phyloP scores from a whole-genome alignment of 2,329 filamentous ascomycete species.

The Sporothrix protearum region DNA sequence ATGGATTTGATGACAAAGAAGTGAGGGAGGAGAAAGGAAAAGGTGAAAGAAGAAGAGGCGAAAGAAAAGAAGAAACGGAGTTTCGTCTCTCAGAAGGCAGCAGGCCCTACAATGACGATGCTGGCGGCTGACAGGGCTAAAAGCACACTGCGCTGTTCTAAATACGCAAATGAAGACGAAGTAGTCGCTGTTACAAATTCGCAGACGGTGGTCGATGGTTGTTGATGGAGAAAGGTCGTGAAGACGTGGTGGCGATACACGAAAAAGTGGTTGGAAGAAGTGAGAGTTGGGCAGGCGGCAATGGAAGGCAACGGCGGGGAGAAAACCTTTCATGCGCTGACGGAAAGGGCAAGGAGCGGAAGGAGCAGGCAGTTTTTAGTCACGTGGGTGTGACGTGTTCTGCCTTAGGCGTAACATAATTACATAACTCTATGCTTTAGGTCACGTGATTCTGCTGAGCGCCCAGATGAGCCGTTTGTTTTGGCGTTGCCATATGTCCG shows the following conservation, averaged over 20 bases:
- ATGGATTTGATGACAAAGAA: not conserved
- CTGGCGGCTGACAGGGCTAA: not conserved
- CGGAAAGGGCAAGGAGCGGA: not conserved
- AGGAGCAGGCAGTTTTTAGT: not conserved
- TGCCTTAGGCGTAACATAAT: not conserved
- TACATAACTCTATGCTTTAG: not conserved
- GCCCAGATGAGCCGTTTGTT: not conserved
- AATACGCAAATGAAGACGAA: not conserved
- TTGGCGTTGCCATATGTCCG: constrained; percentile 21
- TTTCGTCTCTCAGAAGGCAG: not conserved
- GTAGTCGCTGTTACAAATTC: not conserved
- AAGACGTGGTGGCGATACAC: not conserved
- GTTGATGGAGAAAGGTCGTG: not conserved
- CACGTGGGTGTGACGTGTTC: not conserved
- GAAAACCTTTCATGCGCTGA: not conserved
- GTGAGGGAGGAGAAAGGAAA: not conserved
- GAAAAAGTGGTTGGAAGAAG: not conserved
- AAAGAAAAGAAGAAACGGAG: not conserved
- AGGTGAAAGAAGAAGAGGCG: too few species aligned
- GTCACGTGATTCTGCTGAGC: not conserved
- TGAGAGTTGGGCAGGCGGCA: not conserved
- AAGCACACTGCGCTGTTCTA: not conserved
- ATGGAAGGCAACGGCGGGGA: not conserved
- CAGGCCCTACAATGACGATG: not conserved
- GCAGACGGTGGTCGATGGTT: not conserved